Evolutionary conservation across 2,329 filamentous ascomycete species (phyloP).

Genomic region (Sporothrix dimorphospora): DNA sequence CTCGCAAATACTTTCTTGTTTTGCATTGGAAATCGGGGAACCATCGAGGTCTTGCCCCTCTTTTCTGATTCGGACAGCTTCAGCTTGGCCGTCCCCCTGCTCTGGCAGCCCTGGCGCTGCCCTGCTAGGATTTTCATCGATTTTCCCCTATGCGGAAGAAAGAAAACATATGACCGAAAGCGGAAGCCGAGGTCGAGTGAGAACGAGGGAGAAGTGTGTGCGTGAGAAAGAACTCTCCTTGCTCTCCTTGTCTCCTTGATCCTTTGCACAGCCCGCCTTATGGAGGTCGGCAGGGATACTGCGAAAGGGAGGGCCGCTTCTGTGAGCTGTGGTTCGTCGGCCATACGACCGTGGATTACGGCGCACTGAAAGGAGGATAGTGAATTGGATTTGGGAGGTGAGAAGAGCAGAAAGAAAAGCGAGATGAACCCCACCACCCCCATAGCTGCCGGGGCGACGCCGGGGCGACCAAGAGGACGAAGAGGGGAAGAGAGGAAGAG

Average conservation of each 20-base stretch:
- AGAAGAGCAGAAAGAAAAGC: background rate
- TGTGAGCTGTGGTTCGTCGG: slow-evolving; percentile 8
- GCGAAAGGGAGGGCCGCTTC: too few relatives aligned
- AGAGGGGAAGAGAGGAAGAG: background rate
- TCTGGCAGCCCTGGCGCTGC: too few relatives aligned
- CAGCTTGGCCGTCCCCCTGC: background rate
- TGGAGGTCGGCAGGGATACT: slow-evolving; percentile 4
- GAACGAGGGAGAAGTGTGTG: background rate
- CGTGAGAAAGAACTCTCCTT: background rate
- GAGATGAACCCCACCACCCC: slow-evolving; percentile 13
- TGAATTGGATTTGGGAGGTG: background rate
- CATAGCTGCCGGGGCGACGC: slow-evolving; percentile 27
- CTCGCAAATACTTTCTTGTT: background rate
- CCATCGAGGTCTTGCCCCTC: background rate
- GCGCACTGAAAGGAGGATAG: slow-evolving; percentile 7
- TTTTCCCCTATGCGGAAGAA: slow-evolving; percentile 1
- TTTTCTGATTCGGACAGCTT: slow-evolving; percentile 12
- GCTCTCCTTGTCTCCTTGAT: background rate
- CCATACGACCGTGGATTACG: background rate
- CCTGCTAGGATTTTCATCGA: background rate
- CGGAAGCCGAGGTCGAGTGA: slow-evolving; percentile 14
- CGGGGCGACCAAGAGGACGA: slow-evolving; percentile 15
- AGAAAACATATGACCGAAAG: slow-evolving; percentile 8
- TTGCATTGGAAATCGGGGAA: background rate
- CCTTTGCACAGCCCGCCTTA: slow-evolving; percentile 23